These are phyloP conservation scores for Umbelopsis vinacea DNA, from an alignment of 192 early-diverging fungal genomes.

Conservation along the genomic window DNA sequence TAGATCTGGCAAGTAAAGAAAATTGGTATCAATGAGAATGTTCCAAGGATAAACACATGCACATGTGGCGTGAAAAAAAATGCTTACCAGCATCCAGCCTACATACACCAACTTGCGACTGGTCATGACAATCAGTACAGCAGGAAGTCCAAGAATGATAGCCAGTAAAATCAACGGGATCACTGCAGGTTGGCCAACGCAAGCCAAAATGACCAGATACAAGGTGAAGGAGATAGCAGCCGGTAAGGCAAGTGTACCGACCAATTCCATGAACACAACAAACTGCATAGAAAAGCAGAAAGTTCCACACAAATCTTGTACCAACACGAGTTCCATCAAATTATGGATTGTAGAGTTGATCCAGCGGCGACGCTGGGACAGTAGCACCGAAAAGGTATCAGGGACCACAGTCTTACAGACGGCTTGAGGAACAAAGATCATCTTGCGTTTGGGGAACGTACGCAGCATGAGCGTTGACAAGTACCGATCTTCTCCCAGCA, in stretches of 20 bases:
- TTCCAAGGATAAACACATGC: neutral
- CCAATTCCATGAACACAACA: slow-evolving; percentile 92
- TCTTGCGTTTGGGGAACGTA: slow-evolving; percentile 93
- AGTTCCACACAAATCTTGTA: slow-evolving; percentile 85
- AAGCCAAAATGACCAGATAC: slow-evolving; percentile 77
- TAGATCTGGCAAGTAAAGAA: slow-evolving; percentile 56
- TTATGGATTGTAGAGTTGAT: slow-evolving; percentile 97
- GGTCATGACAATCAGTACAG: slow-evolving; percentile 80
- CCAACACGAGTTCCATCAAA: slow-evolving; percentile 79
- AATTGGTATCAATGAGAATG: neutral
- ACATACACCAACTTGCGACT: slow-evolving; percentile 79
- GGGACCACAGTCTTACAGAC: slow-evolving; percentile 94
- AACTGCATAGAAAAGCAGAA: slow-evolving; percentile 97
- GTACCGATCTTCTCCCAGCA: slow-evolving; percentile 96
- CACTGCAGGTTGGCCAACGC: slow-evolving; percentile 48
- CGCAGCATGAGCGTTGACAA: slow-evolving; percentile 93
- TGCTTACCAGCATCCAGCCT: slow-evolving; percentile 81
- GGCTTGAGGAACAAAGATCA: slow-evolving; percentile 93
- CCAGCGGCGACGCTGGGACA: slow-evolving; percentile 91
- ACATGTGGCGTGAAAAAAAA: slow-evolving; percentile 62
- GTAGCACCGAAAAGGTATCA: slow-evolving; percentile 79
- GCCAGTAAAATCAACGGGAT: slow-evolving; percentile 73
- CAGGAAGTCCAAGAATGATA: slow-evolving; percentile 76
- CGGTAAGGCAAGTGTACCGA: slow-evolving; percentile 91
- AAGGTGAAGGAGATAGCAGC: slow-evolving; percentile 89